Base-by-base conservation (phyloP, 2,329 filamentous ascomycete genomes). In the Cordyceps tenuipes region DNA sequence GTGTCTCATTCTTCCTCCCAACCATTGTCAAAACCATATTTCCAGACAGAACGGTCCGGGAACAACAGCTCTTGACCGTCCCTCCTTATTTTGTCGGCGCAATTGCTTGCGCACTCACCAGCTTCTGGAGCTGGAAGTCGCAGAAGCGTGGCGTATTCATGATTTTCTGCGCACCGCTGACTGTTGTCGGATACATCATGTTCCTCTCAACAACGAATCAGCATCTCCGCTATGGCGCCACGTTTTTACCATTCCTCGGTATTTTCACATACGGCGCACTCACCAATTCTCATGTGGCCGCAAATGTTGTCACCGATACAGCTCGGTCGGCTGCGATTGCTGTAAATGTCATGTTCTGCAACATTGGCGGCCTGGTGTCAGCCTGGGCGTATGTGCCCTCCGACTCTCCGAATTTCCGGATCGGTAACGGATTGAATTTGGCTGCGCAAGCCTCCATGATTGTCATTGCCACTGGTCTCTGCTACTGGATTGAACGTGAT, bases 11-110 rank as follows among this genome's bases (percentile, higher is more conserved):
- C 77, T 91, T 90, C 72, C 73, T 82, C 0, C 87, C 87, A 0
- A 90, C 86, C 0, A 89, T 91, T 63, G 84, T 90, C 47, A 72
- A 73, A 48, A 87, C 82, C 6, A 89, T 90, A 69, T 89, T 88
- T 67, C 86, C 85, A 0, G 65, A 77, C 3, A 72, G 75, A 59
- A 76, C 75, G 15, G 79, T 84, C 9, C 74, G 88, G 29, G 78
- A 75, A 12, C 84, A 89, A 69, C 87, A 90, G 72, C 80, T 60
- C 17, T n/a, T 58, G 10, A 58, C 56, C 10, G 56, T 58, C 13
- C 56, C 56, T 4, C 56, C 56, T 1, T 58, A 50, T 44, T 58
- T 58, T 36, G 56, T 58, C 47, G 48, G 56, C 1, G 48, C 56
- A 1, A 34, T 58, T 6, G 47, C 56, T 3, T 58, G 56, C 26